A percentile compares a stretch with the other conserved stretches of the same genome.
phyloP scores from a whole-genome alignment of 2,329 filamentous ascomycete species.

The Hypoxylon sp. region DNA sequence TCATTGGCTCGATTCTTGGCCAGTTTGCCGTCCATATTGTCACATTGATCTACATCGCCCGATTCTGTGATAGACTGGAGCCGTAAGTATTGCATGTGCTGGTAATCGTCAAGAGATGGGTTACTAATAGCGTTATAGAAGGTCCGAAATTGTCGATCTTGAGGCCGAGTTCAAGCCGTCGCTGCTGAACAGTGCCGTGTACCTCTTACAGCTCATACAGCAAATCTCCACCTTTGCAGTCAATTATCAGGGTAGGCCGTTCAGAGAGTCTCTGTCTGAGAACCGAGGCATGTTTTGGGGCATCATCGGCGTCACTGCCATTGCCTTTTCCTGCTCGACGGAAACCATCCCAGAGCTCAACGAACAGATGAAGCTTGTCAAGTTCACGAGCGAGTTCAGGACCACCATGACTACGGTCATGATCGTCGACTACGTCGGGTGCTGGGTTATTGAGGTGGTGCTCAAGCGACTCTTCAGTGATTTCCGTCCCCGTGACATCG shows the following conservation, averaged over 20 bases:
- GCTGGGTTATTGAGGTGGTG: conserved; percentile 88
- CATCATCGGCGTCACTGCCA: conserved; percentile 87
- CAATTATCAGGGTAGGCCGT: conserved; percentile 98
- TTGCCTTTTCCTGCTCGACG: conserved; percentile 94
- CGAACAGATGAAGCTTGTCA: conserved; percentile 90
- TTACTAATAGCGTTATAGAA: conserved; percentile 57
- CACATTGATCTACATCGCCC: conserved; percentile 94
- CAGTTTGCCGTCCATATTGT: conserved; percentile 97
- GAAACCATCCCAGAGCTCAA: conserved; percentile 98
- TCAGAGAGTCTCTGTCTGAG: conserved; percentile 95
- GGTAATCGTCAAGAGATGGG: neutral
- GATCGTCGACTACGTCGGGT: conserved; percentile 88
- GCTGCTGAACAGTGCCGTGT: conserved; percentile 95
- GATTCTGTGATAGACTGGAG: conserved; percentile 86
- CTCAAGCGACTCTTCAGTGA: conserved; percentile 92
- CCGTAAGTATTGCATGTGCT: conserved; percentile 73
- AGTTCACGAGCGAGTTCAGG: conserved; percentile 92
- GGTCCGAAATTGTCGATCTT: conserved; percentile 79
- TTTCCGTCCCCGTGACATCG: conserved; percentile 94
- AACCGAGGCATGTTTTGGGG: conserved; percentile 99
- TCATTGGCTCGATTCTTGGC: conserved; percentile 96
- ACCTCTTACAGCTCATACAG: conserved; percentile 97
- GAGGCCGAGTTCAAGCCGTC: conserved; percentile 96
- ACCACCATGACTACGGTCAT: conserved; percentile 85
- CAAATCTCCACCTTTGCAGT: conserved; percentile 99